Conservation (phyloP, 148 eudicot species). For the Vaccinium myrtillus region DNA sequence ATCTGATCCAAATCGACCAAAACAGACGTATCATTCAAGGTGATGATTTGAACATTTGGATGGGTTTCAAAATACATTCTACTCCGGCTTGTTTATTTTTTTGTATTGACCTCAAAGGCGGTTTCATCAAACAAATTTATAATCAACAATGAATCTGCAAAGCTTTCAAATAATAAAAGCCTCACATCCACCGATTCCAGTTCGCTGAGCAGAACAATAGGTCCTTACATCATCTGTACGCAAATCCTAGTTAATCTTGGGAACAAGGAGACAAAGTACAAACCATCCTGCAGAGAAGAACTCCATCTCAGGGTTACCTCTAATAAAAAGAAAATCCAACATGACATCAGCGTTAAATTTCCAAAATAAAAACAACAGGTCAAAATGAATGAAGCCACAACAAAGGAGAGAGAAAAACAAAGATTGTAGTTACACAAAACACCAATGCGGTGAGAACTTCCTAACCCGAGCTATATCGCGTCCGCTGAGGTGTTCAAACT, state of each 20-base stretch:
- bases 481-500: conserved; percentile 44
- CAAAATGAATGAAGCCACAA: conserved; percentile 18
- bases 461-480: conserved; percentile 11
- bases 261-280: not conserved
- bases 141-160: not conserved
- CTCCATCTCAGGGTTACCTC: conserved; percentile 4
- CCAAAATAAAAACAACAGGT: not conserved
- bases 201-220: not conserved
- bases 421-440: conserved; percentile 22
- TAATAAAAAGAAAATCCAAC: not conserved
- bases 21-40: not conserved
- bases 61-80: not conserved
- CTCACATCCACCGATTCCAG: not conserved
- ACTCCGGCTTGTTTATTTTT: not conserved
- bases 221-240: not conserved
- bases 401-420: conserved; percentile 7
- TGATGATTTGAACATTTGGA: not conserved
- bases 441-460: not conserved
- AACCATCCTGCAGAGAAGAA: not conserved
- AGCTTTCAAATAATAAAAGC: not conserved
- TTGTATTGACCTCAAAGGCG: not conserved
- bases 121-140: not conserved
- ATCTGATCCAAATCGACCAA: not conserved
- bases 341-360: not conserved
- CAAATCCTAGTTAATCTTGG: not conserved